Percentiles rank a stretch among this genome's conserved stretches.
Evolutionary conservation across 2,329 filamentous ascomycete genomes (phyloP).

Genomic region (Colletotrichum spinosum): DNA sequence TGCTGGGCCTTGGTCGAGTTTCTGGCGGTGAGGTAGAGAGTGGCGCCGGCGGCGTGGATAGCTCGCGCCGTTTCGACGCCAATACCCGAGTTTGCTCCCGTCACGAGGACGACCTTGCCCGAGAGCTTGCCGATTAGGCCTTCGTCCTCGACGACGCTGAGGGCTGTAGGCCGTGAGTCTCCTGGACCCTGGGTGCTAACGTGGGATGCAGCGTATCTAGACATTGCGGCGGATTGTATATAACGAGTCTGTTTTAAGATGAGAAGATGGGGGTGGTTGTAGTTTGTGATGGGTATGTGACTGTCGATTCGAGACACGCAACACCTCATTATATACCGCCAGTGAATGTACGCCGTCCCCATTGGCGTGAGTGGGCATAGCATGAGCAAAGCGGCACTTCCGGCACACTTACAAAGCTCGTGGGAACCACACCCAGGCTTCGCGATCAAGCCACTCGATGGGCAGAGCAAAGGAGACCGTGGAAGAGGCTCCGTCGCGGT

Average conservation of each 20-base stretch:
- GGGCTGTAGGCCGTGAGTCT: constrained; percentile 36
- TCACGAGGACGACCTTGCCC: constrained; percentile 52
- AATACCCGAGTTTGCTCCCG: constrained; percentile 51
- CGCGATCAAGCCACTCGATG: too few relatives aligned
- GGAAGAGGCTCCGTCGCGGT: too few relatives aligned
- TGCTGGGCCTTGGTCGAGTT: constrained; percentile 47
- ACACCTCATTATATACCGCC: too few relatives aligned
- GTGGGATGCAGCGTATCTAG: constrained; percentile 2
- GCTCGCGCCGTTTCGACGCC: constrained; percentile 52
- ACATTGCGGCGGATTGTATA: neutral
- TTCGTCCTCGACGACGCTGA: constrained; percentile 34
- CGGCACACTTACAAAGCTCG: too few relatives aligned
- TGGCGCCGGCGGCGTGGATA: constrained; percentile 50
- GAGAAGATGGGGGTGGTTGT: neutral
- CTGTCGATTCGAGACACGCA: too few relatives aligned
- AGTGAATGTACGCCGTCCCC: too few relatives aligned
- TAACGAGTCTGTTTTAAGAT: neutral
- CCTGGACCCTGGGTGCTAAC: constrained; percentile 31
- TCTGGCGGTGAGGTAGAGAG: constrained; percentile 49
- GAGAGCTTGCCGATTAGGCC: constrained; percentile 34
- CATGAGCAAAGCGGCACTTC: too few relatives aligned
- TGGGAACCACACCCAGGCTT: too few relatives aligned
- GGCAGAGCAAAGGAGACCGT: too few relatives aligned
- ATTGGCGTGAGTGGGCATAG: too few relatives aligned
- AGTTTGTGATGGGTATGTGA: too few relatives aligned